These are phyloP conservation scores for Verticillium alfalfae DNA, from an alignment of 2,329 filamentous ascomycete genomes.

Conservation along the genomic window DNA sequence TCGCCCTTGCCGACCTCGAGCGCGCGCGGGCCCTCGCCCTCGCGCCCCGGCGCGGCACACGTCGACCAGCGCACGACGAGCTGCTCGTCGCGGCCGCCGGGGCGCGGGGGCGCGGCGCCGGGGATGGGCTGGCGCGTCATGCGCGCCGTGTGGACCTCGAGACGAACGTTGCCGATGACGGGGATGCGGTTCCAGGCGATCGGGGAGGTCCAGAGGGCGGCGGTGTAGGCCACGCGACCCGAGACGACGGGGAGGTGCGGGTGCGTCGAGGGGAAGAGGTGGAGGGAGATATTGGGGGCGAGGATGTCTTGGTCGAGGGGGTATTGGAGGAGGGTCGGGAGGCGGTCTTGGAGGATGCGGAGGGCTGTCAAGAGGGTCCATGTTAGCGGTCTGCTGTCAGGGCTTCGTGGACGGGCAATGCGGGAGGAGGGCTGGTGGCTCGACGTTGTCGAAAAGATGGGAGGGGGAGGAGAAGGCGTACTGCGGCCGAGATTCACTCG, in stretches of 20 bases:
- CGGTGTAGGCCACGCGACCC: conserved; percentile 79
- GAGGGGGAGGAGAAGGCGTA: conserved; percentile 26
- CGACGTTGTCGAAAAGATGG: neutral
- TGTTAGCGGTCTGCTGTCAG: neutral
- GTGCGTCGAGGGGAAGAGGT: conserved; percentile 71
- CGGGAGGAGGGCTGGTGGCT: no score
- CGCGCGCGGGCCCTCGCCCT: neutral
- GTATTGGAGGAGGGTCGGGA: conserved; percentile 62
- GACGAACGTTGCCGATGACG: conserved; percentile 80
- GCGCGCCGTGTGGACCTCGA: conserved; percentile 84
- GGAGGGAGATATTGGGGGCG: conserved; percentile 65
- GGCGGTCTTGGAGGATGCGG: conserved; percentile 57
- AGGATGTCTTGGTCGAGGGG: conserved; percentile 71
- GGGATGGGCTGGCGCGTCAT: conserved; percentile 61
- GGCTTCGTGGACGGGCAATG: no score
- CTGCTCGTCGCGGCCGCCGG: conserved; percentile 65
- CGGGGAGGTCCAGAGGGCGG: conserved; percentile 91
- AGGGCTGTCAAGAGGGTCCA: conserved; percentile 40
- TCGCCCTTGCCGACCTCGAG: conserved; percentile 14
- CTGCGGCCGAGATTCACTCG: conserved; percentile 61
- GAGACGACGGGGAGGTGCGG: conserved; percentile 89
- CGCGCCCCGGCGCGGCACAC: conserved; percentile 22
- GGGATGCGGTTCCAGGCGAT: conserved; percentile 94
- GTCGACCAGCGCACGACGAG: conserved; percentile 90
- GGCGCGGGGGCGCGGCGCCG: conserved; percentile 34